Percentiles rank a stretch among this genome's conserved stretches.
phyloP scores from a whole-genome alignment of 1,139 yeast genomes.

The Protomyces inundatus region DNA sequence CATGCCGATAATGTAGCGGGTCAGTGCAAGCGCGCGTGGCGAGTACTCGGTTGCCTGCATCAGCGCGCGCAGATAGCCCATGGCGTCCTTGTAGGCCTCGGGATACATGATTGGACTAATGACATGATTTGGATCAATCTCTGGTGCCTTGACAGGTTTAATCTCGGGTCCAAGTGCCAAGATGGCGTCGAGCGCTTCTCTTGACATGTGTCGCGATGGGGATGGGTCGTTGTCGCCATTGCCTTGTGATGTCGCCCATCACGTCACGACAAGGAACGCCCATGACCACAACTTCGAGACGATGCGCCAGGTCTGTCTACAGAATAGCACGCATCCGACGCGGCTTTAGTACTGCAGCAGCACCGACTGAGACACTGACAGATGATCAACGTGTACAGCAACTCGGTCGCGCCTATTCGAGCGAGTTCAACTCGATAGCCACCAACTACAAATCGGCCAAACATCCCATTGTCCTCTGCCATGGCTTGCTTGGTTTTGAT shows the following conservation, averaged over 20 bases:
- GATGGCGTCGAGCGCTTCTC: conserved; percentile 26
- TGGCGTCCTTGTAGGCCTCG: conserved; percentile 57
- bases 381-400: conserved; percentile 22
- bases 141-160: conserved; percentile 35
- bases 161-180: conserved; percentile 40
- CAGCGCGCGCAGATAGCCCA: conserved; percentile 61
- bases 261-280: neutral
- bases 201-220: neutral
- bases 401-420: conserved; percentile 25
- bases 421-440: conserved; percentile 32
- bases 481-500: conserved; percentile 80
- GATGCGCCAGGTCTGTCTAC: neutral
- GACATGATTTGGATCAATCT: conserved; percentile 45
- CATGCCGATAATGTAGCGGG: conserved; percentile 56
- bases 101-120: conserved; percentile 74
- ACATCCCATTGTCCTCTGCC: conserved; percentile 72
- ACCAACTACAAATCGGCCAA: conserved; percentile 33
- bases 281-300: neutral
- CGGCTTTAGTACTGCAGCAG: neutral
- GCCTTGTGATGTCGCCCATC: neutral
- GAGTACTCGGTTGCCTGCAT: conserved; percentile 59
- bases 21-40: conserved; percentile 63
- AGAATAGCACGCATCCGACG: neutral
- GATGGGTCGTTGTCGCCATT: neutral
- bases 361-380: neutral